These are phyloP conservation scores for Crassisporium funariophilum DNA, from an alignment of 768 basidiomycete species.

Conservation along the genomic window DNA sequence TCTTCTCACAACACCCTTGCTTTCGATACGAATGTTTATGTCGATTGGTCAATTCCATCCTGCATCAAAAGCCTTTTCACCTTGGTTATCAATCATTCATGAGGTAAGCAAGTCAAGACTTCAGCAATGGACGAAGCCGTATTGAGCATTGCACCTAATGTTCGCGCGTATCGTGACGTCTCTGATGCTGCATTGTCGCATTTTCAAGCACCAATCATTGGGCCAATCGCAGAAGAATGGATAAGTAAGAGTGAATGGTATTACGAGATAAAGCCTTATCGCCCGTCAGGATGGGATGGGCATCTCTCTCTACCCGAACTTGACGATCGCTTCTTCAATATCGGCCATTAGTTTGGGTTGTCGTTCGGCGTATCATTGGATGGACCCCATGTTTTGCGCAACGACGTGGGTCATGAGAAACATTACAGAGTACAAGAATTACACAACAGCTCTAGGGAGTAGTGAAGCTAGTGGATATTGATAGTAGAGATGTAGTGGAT, in stretches of 20 bases:
- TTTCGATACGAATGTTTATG: conserved; percentile 56
- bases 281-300: no score
- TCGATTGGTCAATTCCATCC: conserved; percentile 50
- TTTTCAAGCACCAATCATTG: conserved; percentile 65
- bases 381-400: no score
- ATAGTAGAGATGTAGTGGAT: conserved; percentile 31
- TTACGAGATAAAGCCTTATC: no score
- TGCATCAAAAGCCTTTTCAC: conserved; percentile 50
- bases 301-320: conserved; percentile 20
- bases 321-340: no score
- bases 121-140: no score
- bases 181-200: conserved; percentile 51
- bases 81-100: conserved; percentile 49
- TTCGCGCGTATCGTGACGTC: conserved; percentile 55
- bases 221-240: conserved; percentile 69
- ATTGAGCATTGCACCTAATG: conserved; percentile 27
- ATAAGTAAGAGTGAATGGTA: no score
- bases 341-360: no score
- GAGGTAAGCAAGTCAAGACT: conserved; percentile 64
- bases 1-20: conserved; percentile 63
- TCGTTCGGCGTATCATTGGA: no score
- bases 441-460: conserved; percentile 28
- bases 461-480: conserved; percentile 12
- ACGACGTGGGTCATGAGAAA: not conserved
- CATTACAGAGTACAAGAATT: conserved; percentile 20